These are phyloP conservation scores for Akanthomyces lecanii DNA, from an alignment of 2,329 filamentous ascomycete species.

Conservation along the genomic window DNA sequence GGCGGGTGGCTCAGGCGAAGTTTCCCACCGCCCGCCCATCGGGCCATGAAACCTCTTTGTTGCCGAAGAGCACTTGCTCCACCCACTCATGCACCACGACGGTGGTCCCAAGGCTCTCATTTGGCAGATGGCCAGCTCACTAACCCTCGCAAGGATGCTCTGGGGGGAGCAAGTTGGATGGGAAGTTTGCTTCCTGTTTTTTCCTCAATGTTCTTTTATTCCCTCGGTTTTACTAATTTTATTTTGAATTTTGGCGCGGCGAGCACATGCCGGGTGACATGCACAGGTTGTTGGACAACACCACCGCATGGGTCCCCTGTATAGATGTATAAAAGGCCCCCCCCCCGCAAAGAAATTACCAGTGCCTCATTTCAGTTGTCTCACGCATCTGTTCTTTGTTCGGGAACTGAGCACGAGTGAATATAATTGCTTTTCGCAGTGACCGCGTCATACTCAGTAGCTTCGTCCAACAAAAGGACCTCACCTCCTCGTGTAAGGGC, in stretches of 20 bases:
- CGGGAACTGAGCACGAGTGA: not conserved
- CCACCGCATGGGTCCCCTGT: constrained; percentile 3
- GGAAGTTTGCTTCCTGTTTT: not conserved
- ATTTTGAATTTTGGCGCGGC: no score
- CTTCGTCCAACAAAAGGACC: no score
- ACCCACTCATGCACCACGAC: constrained; percentile 11
- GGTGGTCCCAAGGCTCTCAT: constrained; percentile 8
- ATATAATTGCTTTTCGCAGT: not conserved
- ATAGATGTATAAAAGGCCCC: constrained; percentile 2
- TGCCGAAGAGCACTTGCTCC: not conserved
- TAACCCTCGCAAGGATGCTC: not conserved
- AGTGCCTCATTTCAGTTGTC: not conserved
- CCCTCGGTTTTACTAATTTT: no score
- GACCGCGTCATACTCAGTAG: not conserved
- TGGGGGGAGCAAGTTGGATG: not conserved
- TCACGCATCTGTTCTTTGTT: not conserved
- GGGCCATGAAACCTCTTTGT: not conserved
- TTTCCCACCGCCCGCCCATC: not conserved
- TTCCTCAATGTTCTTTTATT: not conserved
- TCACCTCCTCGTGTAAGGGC: not conserved
- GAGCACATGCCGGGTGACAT: constrained; percentile 8
- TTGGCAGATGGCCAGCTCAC: not conserved
- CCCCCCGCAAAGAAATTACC: not conserved
- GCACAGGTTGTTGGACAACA: not conserved
- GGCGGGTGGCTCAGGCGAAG: not conserved